Evolutionary conservation across 75 land plant genomes (phyloP).

Genomic region (Cupressus sempervirens): DNA sequence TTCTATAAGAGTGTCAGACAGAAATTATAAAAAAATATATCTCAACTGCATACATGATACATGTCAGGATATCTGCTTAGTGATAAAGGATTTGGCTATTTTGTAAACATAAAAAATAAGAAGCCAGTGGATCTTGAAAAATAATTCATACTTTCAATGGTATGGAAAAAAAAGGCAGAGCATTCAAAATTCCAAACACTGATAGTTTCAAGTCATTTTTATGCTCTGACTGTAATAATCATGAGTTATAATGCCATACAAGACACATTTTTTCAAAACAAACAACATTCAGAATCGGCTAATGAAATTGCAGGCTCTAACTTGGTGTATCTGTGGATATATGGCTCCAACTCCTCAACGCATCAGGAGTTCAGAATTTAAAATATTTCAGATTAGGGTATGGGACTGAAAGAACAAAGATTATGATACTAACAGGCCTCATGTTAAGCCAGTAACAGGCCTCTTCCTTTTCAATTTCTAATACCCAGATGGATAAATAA

Average conservation of each 20-base stretch:
- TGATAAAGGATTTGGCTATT: background rate
- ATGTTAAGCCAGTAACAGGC: too few relatives aligned
- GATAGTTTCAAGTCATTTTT: background rate
- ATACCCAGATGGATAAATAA: too few relatives aligned
- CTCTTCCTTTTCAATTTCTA: too few relatives aligned
- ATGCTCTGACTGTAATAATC: background rate
- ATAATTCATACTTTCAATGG: background rate
- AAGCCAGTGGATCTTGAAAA: background rate
- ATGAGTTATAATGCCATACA: background rate
- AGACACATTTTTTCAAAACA: background rate
- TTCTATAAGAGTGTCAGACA: too few relatives aligned
- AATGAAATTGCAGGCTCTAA: background rate
- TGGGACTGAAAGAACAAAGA: too few relatives aligned
- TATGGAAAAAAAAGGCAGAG: background rate
- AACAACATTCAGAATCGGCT: background rate
- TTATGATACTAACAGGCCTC: too few relatives aligned
- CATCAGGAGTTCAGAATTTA: background rate
- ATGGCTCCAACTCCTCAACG: background rate
- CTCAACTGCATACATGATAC: background rate
- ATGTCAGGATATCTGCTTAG: background rate
- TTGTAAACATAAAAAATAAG: background rate
- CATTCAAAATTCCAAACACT: background rate
- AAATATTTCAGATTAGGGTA: background rate
- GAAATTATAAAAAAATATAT: too few relatives aligned
- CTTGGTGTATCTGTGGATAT: background rate